Percentiles rank a stretch among this genome's conserved stretches.
Conservation (phyloP, 371 early-diverging fungal species). For the Sporodiniella umbellata region DNA sequence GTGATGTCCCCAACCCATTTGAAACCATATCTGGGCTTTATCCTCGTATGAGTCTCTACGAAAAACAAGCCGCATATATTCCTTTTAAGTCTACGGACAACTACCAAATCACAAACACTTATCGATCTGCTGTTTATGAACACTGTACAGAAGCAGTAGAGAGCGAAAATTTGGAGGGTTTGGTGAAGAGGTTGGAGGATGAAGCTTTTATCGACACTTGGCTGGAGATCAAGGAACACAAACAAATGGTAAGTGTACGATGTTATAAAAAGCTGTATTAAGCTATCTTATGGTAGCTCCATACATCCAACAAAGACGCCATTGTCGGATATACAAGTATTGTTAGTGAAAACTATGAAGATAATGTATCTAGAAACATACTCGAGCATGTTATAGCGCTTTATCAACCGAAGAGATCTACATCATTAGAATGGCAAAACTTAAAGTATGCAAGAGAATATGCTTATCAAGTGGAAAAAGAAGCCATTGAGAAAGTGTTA, state of each 20-base stretch:
- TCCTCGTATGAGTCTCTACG: too few relatives aligned
- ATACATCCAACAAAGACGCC: slow-evolving; percentile 1
- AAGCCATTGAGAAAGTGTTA: slow-evolving; percentile 9
- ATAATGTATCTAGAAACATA: neutral
- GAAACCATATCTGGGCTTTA: slow-evolving; percentile 11
- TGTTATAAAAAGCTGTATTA: neutral
- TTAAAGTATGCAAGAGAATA: neutral
- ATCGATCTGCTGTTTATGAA: neutral
- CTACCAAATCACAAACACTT: slow-evolving; percentile 8
- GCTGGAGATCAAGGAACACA: slow-evolving; percentile 1
- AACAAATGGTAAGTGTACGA: neutral
- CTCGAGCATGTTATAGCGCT: neutral
- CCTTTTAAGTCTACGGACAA: slow-evolving; percentile 11
- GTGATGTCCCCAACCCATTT: slow-evolving; percentile 10
- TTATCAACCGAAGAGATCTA: neutral
- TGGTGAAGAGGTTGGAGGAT: slow-evolving; percentile 3
- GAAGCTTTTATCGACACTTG: slow-evolving; percentile 12
- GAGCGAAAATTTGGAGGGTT: slow-evolving; percentile 1
- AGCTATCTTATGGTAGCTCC: neutral
- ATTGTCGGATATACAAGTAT: slow-evolving; percentile 13
- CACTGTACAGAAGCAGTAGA: neutral
- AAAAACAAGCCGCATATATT: too few relatives aligned
- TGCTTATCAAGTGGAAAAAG: slow-evolving; percentile 6
- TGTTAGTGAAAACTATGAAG: slow-evolving; percentile 2
- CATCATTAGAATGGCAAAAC: neutral